Evolutionary conservation across 768 basidiomycete species (phyloP), one percentile per base, ranked within the genome.

Genomic region (Phlebiopsis flavidoalba): DNA sequence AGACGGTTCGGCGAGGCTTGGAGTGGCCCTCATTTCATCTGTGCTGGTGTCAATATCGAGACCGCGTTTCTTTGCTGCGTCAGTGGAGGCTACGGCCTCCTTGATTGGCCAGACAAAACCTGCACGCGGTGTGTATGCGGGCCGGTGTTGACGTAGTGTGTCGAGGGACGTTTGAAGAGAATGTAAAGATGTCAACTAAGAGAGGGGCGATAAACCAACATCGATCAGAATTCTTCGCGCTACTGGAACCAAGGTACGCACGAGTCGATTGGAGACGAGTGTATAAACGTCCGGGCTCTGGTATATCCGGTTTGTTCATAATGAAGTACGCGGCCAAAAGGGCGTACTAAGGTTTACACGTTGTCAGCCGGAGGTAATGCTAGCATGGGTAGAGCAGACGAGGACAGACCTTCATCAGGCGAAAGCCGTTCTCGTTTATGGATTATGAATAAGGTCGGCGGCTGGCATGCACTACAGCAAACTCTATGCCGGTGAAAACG

Each of bases 401-500:
- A 40, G 26, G 50, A 53, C 82, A 63, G 54, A 92, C 93, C 89
- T 82, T 93, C 86, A 22, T 91, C 87, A 2, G 91, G 91, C 6
- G 90, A 92, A 55, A 91, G 64, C 37, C 94, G 81, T 63, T 94
- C 88, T 62, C 91, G 83, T 73, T 95, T 95, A 71, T 95, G 93
- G 46, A 96, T 89, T 64, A 96, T 81, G 73, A 95, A 96, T 59
- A 94, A 78, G 35, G 85, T 80, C 1, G 94, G 94, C 8, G 92
- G 86, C 57, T 86, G 77, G 89, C 81, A 67, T 93, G 89, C 2
- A 89, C 90, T 57, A 96, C 79, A 12, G 89, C 88, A 64, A 95
- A 96, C 72, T 96, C 93, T 58, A 91, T 77, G 45, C 94, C 94
- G 45, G 83, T 88, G 73, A 95, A n/a, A 94, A 19, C 90, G 89